A percentile compares a stretch with the other conserved stretches of the same genome.
These are phyloP conservation scores for Raffaelea albimanens DNA, from an alignment of 2,329 filamentous ascomycete species.

Conservation along the genomic window DNA sequence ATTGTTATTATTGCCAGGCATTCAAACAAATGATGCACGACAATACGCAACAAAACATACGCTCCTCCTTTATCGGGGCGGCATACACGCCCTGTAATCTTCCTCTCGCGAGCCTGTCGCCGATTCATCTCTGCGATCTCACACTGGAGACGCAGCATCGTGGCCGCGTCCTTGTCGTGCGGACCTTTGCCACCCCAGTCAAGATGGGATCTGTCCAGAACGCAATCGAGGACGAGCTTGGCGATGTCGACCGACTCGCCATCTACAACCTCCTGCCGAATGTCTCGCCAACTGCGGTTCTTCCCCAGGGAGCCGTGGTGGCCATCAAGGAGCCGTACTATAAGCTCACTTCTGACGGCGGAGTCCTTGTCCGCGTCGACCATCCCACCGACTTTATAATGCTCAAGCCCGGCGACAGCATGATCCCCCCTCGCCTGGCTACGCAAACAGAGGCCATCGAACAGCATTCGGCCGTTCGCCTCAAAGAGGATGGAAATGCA, in stretches of 20 bases:
- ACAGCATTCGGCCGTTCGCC: constrained; percentile 8
- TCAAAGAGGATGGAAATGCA: background rate
- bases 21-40: background rate
- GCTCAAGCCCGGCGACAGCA: constrained; percentile 18
- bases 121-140: constrained; percentile 8
- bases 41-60: background rate
- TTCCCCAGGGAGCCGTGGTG: constrained; percentile 10
- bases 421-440: too few relatives aligned
- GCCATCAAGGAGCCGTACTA: constrained; percentile 28
- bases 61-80: constrained; percentile 3
- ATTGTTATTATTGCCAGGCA: background rate
- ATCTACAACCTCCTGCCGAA: constrained; percentile 27
- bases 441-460: too few relatives aligned
- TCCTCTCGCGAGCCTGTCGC: constrained; percentile 4
- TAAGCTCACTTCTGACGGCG: constrained; percentile 19
- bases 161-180: constrained; percentile 8
- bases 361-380: constrained; percentile 24
- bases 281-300: background rate
- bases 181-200: constrained; percentile 4
- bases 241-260: constrained; percentile 71
- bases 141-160: constrained; percentile 11
- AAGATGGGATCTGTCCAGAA: constrained; percentile 5
- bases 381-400: constrained; percentile 23
- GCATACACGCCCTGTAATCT: constrained; percentile 9
- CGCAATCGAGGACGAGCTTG: constrained; percentile 65